Base-by-base conservation (phyloP, 169 alveolate genomes). In the Plasmodium gallinaceum region DNA sequence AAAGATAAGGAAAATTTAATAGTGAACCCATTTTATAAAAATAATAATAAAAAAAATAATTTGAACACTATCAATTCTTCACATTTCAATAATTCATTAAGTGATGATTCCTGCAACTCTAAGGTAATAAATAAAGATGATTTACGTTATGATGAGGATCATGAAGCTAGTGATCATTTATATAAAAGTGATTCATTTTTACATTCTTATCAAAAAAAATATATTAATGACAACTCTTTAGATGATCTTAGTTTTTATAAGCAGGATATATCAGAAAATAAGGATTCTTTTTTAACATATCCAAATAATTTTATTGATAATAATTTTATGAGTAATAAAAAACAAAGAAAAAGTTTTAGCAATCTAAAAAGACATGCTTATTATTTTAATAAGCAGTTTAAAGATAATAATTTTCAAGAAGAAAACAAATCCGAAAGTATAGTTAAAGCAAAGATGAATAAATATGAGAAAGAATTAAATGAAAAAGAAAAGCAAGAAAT, bases 351-450 rank as follows among this genome's bases (percentile, higher is more conserved):
- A 51, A 68, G 72, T 22, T 42, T 68, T 24, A 68, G 83, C 3
- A 83, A 46, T 39, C 18, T 83, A 32, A 83, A 83, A 83, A 66
- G 91, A 54, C 91, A 83, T 48, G 91, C 91, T 10, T 83, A 83
- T 57, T 80, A 80, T 46, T 54, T 60, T 68, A 18, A 68, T 7
- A 43, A n/a, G 37, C 43, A 66, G 32, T 54, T 7, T 7, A 32
- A 9, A 10, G 64, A 64, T 32, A 43, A 76, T 10, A 45, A 24
- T 14, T 8, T 42, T 12, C 22, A 65, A 57, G 37, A 16, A 32
- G 4, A 42, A 26, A 74, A 66, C 26, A 54, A 74, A 16, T 37
- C 39, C 42, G 88, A 76, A 76, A 64, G 42, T 64, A 3, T 76
- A n/a, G 39, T 68, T 42, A n/a, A 61, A 46, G 62, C 48, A 48